Evolutionary conservation across 257 asterid species (phyloP), one percentile per base, ranked within the genome.

Genomic region (Oldenlandia corymbosa): DNA sequence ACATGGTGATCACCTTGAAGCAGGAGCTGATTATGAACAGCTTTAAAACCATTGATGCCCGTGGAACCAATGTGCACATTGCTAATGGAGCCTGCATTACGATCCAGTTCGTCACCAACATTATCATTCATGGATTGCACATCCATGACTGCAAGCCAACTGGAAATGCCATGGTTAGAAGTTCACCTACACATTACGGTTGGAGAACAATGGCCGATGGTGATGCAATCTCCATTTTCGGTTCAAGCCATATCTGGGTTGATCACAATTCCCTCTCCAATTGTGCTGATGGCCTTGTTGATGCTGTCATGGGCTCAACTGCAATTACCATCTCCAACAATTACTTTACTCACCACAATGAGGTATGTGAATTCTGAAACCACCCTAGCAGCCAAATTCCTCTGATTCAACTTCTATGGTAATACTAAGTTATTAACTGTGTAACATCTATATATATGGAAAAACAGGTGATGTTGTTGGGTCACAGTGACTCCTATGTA

Each of bases 171-270:
- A 77, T 91, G 95, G 94, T 91, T 65, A 85, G 97, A 75, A 88
- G 96, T 79, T 88, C 97, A 0, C 84, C 90, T 1, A 16, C 88
- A 1, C 97, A 91, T 65, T 91, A 71, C 31, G 97, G 97, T 24
- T 91, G 88, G 91, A 88, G 97, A 76, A 88, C 96, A 20, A 81
- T 88, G 93, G 95, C 96, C 45, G 97, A 91, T 74, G 97, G 97
- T 0, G 97, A 91, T 67, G 97, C 80, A 3, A 31, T 91, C 61
- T 91, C 97, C 11, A 88, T 91, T 66, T 91, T 91, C 6, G 93
- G 95, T 12, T 82, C 97, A 32, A 88, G 96, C 76, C 96, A 90
- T 58, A 58, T 90, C n/a, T 90, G 97, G 97, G 77, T 90, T 5
- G 97, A 90, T 69, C 97, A 90, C 61, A 88, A 88, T 59, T 90